Conservation (phyloP, 257 asterid species). For the Apocynum venetum region DNA sequence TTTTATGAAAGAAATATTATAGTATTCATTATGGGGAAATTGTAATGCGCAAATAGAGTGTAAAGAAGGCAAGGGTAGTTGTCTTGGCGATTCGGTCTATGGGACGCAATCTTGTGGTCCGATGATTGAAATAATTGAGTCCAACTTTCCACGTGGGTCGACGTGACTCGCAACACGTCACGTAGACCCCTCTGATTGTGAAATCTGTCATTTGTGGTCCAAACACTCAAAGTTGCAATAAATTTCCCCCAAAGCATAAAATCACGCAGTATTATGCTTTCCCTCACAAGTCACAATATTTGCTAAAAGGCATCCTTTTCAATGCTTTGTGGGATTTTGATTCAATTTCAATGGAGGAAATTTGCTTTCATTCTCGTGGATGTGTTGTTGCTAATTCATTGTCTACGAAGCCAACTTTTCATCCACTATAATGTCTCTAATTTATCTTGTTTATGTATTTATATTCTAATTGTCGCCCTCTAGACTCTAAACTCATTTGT, state of each 20-base stretch:
- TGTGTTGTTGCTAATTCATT: background rate
- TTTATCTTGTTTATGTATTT: no score
- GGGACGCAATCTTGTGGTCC: constrained; percentile 27
- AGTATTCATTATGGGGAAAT: constrained; percentile 1
- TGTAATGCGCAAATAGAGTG: constrained; percentile 17
- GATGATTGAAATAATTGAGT: constrained; percentile 21
- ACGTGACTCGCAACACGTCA: constrained; percentile 11
- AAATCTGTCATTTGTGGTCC: constrained; percentile 22
- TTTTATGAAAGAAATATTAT: background rate
- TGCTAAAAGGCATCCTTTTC: background rate
- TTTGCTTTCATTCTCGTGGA: background rate
- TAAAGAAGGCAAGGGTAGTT: constrained; percentile 34
- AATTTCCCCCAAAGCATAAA: background rate
- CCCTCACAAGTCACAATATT: background rate
- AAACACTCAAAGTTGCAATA: background rate
- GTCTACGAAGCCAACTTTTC: background rate
- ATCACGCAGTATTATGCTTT: background rate
- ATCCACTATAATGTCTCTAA: background rate
- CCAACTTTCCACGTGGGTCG: constrained; percentile 21
- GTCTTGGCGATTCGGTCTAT: constrained; percentile 38
- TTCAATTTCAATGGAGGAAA: constrained; percentile 13
- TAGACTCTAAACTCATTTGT: no score
- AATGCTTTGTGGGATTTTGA: constrained; percentile 6
- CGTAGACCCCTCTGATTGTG: background rate
- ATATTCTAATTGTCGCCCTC: no score